These are phyloP conservation scores for Microglena sp. DNA, from an alignment of 139 green algal species.

Conservation along the genomic window DNA sequence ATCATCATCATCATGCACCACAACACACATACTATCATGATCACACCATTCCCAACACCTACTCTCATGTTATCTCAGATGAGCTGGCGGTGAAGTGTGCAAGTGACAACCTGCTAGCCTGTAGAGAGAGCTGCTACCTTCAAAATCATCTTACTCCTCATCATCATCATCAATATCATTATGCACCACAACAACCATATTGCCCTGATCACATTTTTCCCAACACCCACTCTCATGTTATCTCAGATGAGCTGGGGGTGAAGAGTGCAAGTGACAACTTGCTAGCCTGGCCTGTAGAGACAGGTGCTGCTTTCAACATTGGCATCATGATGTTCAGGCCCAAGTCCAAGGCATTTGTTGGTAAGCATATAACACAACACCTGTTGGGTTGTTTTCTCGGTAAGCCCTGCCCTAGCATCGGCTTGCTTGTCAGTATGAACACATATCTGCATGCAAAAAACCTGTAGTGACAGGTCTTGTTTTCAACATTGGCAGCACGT, in stretches of 20 bases:
- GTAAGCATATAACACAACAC: slow-evolving; percentile 18
- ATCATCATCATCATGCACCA: no score
- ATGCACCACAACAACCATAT: not conserved
- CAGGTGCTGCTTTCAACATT: slow-evolving; percentile 72
- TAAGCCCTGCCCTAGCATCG: no score
- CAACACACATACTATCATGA: no score
- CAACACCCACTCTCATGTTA: not conserved
- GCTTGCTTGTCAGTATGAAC: no score
- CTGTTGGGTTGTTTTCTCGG: no score
- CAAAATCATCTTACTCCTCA: not conserved
- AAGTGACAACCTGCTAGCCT: not conserved
- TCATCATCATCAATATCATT: not conserved
- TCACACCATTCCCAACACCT: no score
- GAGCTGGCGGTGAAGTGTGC: not conserved
- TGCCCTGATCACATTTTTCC: not conserved
- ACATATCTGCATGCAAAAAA: no score
- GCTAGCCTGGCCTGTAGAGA: slow-evolving; percentile 44
- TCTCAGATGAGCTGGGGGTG: slow-evolving; percentile 54
- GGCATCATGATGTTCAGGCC: slow-evolving; percentile 78
- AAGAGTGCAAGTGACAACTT: slow-evolving; percentile 33
- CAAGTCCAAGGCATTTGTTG: slow-evolving; percentile 26
- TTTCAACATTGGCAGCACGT: slow-evolving; percentile 95
- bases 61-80: no score
- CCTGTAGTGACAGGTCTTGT: no score
- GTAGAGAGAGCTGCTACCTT: not conserved